Percentiles rank a stretch among this genome's conserved stretches.
Evolutionary conservation across 345 rosid genomes (phyloP).

Genomic region (Eucalyptus dawsonii): DNA sequence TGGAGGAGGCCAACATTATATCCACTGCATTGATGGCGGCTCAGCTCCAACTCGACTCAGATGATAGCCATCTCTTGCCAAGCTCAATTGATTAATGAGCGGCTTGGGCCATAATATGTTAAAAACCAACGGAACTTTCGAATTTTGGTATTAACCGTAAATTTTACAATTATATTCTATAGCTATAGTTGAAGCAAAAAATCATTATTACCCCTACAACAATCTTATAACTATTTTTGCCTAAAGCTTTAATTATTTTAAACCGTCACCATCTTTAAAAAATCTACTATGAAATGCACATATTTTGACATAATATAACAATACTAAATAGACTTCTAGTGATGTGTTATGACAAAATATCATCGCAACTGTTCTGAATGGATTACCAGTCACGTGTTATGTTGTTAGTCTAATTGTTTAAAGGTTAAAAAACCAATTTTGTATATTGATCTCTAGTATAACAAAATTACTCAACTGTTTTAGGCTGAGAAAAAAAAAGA

Average conservation of each 20-base stretch:
- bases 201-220: background rate
- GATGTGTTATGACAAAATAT: too few relatives aligned
- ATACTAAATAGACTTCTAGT: too few relatives aligned
- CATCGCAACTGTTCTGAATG: rapidly evolving
- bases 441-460: background rate
- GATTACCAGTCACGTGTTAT: too few relatives aligned
- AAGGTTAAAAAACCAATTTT: too few relatives aligned
- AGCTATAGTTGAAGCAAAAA: background rate
- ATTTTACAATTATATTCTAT: background rate
- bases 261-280: too few relatives aligned
- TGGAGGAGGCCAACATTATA: background rate
- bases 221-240: background rate
- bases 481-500: background rate
- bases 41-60: background rate
- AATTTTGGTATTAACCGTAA: background rate
- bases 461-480: background rate
- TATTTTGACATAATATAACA: too few relatives aligned
- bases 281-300: too few relatives aligned
- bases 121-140: background rate
- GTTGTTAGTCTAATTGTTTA: too few relatives aligned
- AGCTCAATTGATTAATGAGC: background rate
- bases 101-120: too few relatives aligned
- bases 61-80: background rate
- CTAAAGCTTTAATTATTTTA: too few relatives aligned
- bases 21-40: background rate